Percentiles rank a stretch among this genome's conserved stretches.
Evolutionary conservation across 1,139 yeast genomes (phyloP).

Genomic region (Torulaspora globosa): DNA sequence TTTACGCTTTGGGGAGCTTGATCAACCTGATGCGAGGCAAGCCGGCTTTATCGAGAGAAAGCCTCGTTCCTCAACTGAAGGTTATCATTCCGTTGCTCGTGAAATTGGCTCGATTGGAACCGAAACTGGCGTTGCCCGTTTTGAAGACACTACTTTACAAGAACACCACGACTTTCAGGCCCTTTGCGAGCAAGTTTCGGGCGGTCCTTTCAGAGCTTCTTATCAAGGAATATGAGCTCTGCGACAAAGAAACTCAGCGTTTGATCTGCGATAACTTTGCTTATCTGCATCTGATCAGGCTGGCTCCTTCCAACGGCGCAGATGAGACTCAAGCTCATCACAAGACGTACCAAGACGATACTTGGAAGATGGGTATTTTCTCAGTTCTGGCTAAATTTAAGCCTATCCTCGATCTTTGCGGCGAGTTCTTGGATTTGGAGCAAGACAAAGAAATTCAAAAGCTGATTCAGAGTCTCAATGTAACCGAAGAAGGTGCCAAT

Average conservation of each 20-base stretch:
- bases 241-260: constrained; percentile 42
- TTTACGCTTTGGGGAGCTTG: constrained; percentile 47
- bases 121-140: constrained; percentile 46
- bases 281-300: constrained; percentile 56
- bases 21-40: constrained; percentile 66
- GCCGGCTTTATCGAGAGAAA: constrained; percentile 78
- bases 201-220: constrained; percentile 42
- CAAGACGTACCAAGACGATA: constrained; percentile 39
- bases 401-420: constrained; percentile 51
- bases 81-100: constrained; percentile 55
- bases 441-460: constrained; percentile 49
- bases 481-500: constrained; percentile 20
- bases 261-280: constrained; percentile 53
- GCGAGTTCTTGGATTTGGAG: constrained; percentile 52
- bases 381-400: constrained; percentile 46
- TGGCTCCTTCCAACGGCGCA: constrained; percentile 42
- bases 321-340: constrained; percentile 37
- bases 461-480: constrained; percentile 40
- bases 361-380: constrained; percentile 48
- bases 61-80: constrained; percentile 75
- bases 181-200: constrained; percentile 62
- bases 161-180: constrained; percentile 79
- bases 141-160: constrained; percentile 48
- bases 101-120: constrained; percentile 36
- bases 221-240: constrained; percentile 38